These are phyloP conservation scores for Whalleya microplaca DNA, from an alignment of 2,329 filamentous ascomycete genomes.

Conservation along the genomic window DNA sequence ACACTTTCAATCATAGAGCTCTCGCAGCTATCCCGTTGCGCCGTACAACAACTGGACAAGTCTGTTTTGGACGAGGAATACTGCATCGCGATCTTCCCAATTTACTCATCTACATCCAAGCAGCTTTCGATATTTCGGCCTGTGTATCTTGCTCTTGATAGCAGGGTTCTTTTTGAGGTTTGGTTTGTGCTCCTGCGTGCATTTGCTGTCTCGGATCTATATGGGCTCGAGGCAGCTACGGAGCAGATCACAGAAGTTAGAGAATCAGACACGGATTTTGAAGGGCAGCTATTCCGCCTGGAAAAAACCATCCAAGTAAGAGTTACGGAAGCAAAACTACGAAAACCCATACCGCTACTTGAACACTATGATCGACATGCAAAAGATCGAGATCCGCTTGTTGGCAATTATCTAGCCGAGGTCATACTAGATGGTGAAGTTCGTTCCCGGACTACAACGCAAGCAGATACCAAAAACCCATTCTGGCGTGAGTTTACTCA, in stretches of 20 bases:
- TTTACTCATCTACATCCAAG: slow-evolving; percentile 77
- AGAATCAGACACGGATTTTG: slow-evolving; percentile 45
- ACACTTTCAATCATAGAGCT: slow-evolving; percentile 84
- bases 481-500: slow-evolving; percentile 85
- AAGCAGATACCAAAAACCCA: slow-evolving; percentile 71
- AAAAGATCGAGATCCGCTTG: slow-evolving; percentile 49
- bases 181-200: slow-evolving; percentile 93
- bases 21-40: slow-evolving; percentile 84
- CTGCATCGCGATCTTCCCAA: slow-evolving; percentile 93
- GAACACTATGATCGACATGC: slow-evolving; percentile 39
- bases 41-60: slow-evolving; percentile 86
- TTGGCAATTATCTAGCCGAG: slow-evolving; percentile 78
- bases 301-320: slow-evolving; percentile 64
- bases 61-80: slow-evolving; percentile 92
- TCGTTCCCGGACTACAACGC: slow-evolving; percentile 73
- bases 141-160: slow-evolving; percentile 86
- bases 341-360: slow-evolving; percentile 36
- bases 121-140: slow-evolving; percentile 80
- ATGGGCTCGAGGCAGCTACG: slow-evolving; percentile 60
- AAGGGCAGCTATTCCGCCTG: slow-evolving; percentile 60
- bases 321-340: slow-evolving; percentile 66
- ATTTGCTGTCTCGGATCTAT: slow-evolving; percentile 90
- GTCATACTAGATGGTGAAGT: slow-evolving; percentile 80
- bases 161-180: slow-evolving; percentile 88
- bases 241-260: slow-evolving; percentile 48